Evolutionary conservation across 768 basidiomycete species (phyloP).

Genomic region (Lentinula aciculospora): DNA sequence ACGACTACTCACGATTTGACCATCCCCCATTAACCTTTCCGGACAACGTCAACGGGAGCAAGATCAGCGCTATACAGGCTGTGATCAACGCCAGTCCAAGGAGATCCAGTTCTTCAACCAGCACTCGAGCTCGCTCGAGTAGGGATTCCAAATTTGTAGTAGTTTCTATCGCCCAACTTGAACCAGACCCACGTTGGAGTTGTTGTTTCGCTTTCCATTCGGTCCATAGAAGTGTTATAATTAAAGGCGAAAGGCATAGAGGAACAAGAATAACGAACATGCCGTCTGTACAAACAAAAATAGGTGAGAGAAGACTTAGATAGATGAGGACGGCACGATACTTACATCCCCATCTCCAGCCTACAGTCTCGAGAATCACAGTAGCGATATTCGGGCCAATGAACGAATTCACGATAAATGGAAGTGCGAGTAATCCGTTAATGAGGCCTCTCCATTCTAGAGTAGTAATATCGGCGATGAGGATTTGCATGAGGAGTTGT

Average conservation of each 20-base stretch:
- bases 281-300: constrained; percentile 28
- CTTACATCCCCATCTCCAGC: constrained; percentile 71
- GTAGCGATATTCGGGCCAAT: constrained; percentile 60
- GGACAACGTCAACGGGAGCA: constrained; percentile 50
- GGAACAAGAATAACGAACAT: constrained; percentile 58
- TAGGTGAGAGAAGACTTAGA: background rate
- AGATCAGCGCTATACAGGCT: constrained; percentile 41
- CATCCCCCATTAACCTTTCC: constrained; percentile 32
- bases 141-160: constrained; percentile 11
- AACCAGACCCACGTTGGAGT: constrained; percentile 27
- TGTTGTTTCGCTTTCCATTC: constrained; percentile 40
- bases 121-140: constrained; percentile 15
- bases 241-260: constrained; percentile 42
- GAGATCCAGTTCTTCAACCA: constrained; percentile 35
- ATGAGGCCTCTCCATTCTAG: constrained; percentile 53
- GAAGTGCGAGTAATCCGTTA: constrained; percentile 37
- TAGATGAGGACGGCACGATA: constrained; percentile 14
- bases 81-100: constrained; percentile 49
- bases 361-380: constrained; percentile 30
- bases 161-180: background rate
- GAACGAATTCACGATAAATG: constrained; percentile 60
- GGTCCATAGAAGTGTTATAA: constrained; percentile 50
- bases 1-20: constrained; percentile 37
- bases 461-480: constrained; percentile 58
- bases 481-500: constrained; percentile 58